Evolutionary conservation across 805 yeast species (phyloP), one percentile per base, ranked within the genome.

Genomic region (Metschnikowia chrysomelidarum): DNA sequence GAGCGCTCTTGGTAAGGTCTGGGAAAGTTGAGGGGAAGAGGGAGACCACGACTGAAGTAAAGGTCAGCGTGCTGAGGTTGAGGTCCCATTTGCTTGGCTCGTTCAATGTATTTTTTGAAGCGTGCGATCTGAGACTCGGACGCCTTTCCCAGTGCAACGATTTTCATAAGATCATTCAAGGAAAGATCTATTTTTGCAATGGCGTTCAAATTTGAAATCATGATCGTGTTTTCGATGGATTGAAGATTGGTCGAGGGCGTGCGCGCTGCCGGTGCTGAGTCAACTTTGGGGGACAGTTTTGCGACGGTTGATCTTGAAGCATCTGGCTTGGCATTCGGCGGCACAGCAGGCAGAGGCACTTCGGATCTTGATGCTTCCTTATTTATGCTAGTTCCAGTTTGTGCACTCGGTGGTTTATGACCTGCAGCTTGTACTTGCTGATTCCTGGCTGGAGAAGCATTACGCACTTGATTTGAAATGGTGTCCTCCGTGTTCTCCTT

Each of bases 81-180:
- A 40, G 58, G 78, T 43, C 88, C 87, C 88, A 82, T 81, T 19
- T 73, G 77, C 43, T 83, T 73, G 0, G 97, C 97, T 36, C 78
- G 68, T 40, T 77, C 80, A 38, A 91, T 87, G 49, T 84, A 85
- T 14, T 74, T 79, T 57, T 89, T 95, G 56, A 91, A 91, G 29
- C 76, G 79, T 16, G 75, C 64, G 12, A 91, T 82, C 56, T 87
- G 91, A 5, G 73, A 79, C 4, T 76, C 73, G 1, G 78, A 57
- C 0, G 96, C 96, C 16, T 68, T 71, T 4, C 95, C 95, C 37
- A 82, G 74, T 0, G 98, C 97, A 2, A 91, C 96, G 4, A 72
- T 74, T 43, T 81, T 79, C 96, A 91, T 88, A 34, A 91, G 62
- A 1, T 72, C 60, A 44, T 79, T 82, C 32, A 91, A 60, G 4